Percentiles rank a stretch among this genome's conserved stretches.
These are phyloP conservation scores for Nyctanthes arbortristis DNA, from an alignment of 257 asterid genomes.

Conservation along the genomic window DNA sequence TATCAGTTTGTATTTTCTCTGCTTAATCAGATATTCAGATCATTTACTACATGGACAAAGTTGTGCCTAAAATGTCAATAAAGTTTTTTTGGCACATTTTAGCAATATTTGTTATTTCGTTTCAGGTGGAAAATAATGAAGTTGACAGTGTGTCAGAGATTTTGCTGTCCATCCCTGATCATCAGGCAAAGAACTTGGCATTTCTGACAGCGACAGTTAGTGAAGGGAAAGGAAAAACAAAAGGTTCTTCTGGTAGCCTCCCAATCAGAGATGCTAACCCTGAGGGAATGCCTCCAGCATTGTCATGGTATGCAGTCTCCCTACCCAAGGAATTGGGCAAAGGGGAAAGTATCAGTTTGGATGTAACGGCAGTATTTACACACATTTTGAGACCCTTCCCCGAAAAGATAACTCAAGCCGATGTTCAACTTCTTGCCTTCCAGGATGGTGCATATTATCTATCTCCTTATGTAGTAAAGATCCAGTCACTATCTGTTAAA, in stretches of 20 bases:
- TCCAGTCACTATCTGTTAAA: conserved; percentile 73
- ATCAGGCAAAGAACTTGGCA: conserved; percentile 65
- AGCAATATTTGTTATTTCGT: conserved; percentile 12
- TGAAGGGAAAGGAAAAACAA: conserved; percentile 79
- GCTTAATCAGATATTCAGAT: conserved; percentile 8
- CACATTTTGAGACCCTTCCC: conserved; percentile 77
- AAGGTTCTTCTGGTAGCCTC: conserved; percentile 48
- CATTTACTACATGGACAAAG: background rate
- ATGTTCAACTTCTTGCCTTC: conserved; percentile 73
- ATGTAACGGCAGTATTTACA: conserved; percentile 71
- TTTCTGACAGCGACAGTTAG: conserved; percentile 43
- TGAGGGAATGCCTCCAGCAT: conserved; percentile 61
- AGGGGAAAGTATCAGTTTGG: conserved; percentile 72
- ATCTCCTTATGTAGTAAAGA: conserved; percentile 75
- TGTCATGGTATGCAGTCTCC: conserved; percentile 75
- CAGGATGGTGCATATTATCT: conserved; percentile 87
- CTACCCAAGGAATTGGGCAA: conserved; percentile 73
- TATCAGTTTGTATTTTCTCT: background rate
- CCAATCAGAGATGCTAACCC: conserved; percentile 51
- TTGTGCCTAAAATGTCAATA: background rate
- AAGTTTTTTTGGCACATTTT: conserved; percentile 1
- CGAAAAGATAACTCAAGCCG: conserved; percentile 91
- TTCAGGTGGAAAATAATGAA: conserved; percentile 74
- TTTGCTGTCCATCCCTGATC: conserved; percentile 68
- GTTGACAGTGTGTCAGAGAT: conserved; percentile 56